Percentiles rank a stretch among this genome's conserved stretches.
These are phyloP conservation scores for Fusarium ramigenum DNA, from an alignment of 2,329 filamentous ascomycete genomes.

Conservation along the genomic window DNA sequence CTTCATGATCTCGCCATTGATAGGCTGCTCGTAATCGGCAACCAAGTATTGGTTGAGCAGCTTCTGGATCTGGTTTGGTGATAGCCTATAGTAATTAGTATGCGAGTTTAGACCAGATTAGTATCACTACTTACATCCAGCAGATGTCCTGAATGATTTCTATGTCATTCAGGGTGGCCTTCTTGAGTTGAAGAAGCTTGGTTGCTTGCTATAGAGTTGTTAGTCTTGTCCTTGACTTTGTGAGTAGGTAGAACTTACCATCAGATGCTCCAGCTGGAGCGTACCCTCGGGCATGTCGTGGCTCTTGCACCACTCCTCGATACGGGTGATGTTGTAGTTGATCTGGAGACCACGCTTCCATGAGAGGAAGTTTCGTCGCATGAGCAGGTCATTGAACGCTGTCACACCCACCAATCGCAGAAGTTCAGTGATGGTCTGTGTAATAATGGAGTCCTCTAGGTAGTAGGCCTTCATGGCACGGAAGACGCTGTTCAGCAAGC, in stretches of 20 bases:
- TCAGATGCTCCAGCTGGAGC: constrained; percentile 95
- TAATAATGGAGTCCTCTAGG: constrained; percentile 94
- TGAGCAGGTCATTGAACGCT: constrained; percentile 96
- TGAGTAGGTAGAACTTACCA: constrained; percentile 66
- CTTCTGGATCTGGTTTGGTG: constrained; percentile 99
- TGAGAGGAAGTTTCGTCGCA: constrained; percentile 97
- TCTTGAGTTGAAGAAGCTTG: constrained; percentile 97
- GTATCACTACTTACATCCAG: constrained; percentile 83
- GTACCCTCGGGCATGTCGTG: constrained; percentile 99
- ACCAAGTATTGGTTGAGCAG: constrained; percentile 98
- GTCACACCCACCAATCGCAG: constrained; percentile 94
- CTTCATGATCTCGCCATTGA: constrained; percentile 99
- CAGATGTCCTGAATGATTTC: constrained; percentile 99
- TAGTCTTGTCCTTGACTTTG: constrained; percentile 31
- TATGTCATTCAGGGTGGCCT: constrained; percentile 98
- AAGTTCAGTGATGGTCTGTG: constrained; percentile 93
- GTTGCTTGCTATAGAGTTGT: constrained; percentile 80
- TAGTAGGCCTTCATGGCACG: constrained; percentile 99
- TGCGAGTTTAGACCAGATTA: neutral
- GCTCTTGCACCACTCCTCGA: constrained; percentile 99
- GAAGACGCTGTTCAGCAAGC: constrained; percentile 95
- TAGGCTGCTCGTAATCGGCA: constrained; percentile 98
- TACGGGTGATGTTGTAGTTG: constrained; percentile 99
- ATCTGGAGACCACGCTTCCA: constrained; percentile 99
- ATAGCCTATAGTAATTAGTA: constrained; percentile 70